A percentile compares a stretch with the other conserved stretches of the same genome.
Evolutionary conservation across 441 rosid species (phyloP).

Genomic region (Sinapis alba): DNA sequence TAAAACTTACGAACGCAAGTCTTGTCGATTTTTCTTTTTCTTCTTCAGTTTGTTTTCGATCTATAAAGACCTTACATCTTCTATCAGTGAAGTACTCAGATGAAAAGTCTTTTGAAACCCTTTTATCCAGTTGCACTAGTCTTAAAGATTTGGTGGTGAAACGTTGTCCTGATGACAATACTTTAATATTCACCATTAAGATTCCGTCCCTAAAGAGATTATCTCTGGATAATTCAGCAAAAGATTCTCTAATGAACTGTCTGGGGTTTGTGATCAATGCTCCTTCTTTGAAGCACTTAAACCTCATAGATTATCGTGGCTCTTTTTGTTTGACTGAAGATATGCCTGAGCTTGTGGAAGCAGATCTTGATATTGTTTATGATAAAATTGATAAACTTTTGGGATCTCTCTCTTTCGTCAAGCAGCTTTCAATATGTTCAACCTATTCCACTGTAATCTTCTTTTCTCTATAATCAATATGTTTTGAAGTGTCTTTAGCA

Average conservation of each 20-base stretch:
- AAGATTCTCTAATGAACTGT: not conserved
- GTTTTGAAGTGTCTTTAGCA: not conserved
- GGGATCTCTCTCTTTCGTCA: conserved; percentile 2
- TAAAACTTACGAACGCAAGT: not conserved
- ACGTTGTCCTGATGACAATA: conserved; percentile 1
- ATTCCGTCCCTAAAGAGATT: not conserved
- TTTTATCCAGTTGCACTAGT: not conserved
- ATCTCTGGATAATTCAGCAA: not conserved
- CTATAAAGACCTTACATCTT: not conserved
- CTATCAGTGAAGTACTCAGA: not conserved
- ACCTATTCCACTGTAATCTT: not conserved
- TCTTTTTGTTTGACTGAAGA: not conserved
- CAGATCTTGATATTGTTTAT: not conserved
- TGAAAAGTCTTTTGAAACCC: not conserved
- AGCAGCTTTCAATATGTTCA: conserved; percentile 2
- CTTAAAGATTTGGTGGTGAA: not conserved
- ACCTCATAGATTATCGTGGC: not conserved
- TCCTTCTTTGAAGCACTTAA: conserved; percentile 15
- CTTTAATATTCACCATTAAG: not conserved
- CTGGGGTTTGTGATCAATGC: conserved; percentile 2
- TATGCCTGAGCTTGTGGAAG: conserved; percentile 12
- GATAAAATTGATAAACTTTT: not conserved
- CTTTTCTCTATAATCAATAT: not conserved
- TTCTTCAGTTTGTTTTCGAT: not conserved
- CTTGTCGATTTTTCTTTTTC: not conserved